phyloP scores from a whole-genome alignment of 805 yeast genomes.

The Lachancea quebecensis region DNA sequence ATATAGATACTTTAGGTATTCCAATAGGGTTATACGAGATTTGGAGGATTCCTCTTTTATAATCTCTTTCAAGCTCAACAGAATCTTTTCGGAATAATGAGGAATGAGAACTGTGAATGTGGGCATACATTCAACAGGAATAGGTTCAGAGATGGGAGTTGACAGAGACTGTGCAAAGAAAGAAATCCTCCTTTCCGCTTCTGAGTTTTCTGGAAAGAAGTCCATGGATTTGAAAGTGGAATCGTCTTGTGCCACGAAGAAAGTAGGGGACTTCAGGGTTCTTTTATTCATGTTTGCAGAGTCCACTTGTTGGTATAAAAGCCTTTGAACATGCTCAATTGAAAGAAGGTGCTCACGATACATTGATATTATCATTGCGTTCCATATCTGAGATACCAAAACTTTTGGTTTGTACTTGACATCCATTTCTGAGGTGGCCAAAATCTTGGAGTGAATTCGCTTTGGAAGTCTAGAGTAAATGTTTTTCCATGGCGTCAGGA shows the following conservation, averaged over 20 bases:
- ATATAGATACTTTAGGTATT: constrained; percentile 66
- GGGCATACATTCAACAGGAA: constrained; percentile 64
- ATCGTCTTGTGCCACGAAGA: constrained; percentile 79
- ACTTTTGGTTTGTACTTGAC: constrained; percentile 45
- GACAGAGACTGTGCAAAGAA: constrained; percentile 87
- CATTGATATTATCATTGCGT: constrained; percentile 76
- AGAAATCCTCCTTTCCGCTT: constrained; percentile 76
- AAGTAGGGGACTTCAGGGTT: constrained; percentile 60
- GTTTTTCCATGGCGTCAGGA: constrained; percentile 87
- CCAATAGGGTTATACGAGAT: constrained; percentile 64
- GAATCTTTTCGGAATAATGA: constrained; percentile 78
- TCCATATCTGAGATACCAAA: constrained; percentile 70
- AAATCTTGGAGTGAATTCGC: constrained; percentile 63
- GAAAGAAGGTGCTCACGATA: constrained; percentile 73
- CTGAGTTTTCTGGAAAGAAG: constrained; percentile 55
- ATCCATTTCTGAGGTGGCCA: constrained; percentile 45
- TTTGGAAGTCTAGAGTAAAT: constrained; percentile 70
- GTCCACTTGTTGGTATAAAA: constrained; percentile 50
- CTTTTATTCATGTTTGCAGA: constrained; percentile 33
- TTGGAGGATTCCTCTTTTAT: constrained; percentile 57
- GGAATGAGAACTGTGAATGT: constrained; percentile 76
- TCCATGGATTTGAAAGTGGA: constrained; percentile 49
- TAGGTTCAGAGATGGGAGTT: constrained; percentile 74
- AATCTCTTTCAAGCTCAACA: constrained; percentile 55
- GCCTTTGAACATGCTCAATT: constrained; percentile 60